Conservation (phyloP, 257 asterid species). For the Nyctanthes arbortristis region DNA sequence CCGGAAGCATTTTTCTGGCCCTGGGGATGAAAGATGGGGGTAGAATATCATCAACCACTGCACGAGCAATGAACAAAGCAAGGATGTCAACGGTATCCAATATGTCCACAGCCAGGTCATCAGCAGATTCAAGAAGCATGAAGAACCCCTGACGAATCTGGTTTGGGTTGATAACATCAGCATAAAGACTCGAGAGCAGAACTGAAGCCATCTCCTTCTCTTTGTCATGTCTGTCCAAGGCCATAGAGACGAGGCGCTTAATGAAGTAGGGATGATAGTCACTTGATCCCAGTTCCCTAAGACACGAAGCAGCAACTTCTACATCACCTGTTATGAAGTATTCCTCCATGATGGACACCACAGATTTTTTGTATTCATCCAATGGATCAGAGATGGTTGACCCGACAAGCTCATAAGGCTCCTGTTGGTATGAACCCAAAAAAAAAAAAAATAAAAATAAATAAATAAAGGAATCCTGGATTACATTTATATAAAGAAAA, state of each 20-base stretch:
- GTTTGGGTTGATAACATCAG: slow-evolving; percentile 71
- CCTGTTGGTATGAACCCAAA: slow-evolving; percentile 27
- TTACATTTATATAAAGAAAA: no score
- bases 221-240: slow-evolving; percentile 88
- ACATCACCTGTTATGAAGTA: slow-evolving; percentile 91
- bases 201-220: slow-evolving; percentile 97
- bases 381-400: slow-evolving; percentile 64
- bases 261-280: slow-evolving; percentile 91
- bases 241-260: slow-evolving; percentile 88
- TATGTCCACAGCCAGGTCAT: slow-evolving; percentile 90
- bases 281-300: slow-evolving; percentile 76
- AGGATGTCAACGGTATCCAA: slow-evolving; percentile 89
- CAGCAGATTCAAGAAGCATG: slow-evolving; percentile 92
- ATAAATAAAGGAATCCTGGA: neutral
- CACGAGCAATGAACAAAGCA: slow-evolving; percentile 87
- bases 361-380: slow-evolving; percentile 75
- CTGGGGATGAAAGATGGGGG: slow-evolving; percentile 90
- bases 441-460: neutral
- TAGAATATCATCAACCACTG: slow-evolving; percentile 92
- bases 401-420: slow-evolving; percentile 51
- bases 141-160: slow-evolving; percentile 81
- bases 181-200: slow-evolving; percentile 88
- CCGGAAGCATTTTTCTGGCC: slow-evolving; percentile 72
- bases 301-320: slow-evolving; percentile 81
- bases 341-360: slow-evolving; percentile 85